phyloP scores from a whole-genome alignment of 176 grass and related monocot species.

The Aegilops sharonensis region DNA sequence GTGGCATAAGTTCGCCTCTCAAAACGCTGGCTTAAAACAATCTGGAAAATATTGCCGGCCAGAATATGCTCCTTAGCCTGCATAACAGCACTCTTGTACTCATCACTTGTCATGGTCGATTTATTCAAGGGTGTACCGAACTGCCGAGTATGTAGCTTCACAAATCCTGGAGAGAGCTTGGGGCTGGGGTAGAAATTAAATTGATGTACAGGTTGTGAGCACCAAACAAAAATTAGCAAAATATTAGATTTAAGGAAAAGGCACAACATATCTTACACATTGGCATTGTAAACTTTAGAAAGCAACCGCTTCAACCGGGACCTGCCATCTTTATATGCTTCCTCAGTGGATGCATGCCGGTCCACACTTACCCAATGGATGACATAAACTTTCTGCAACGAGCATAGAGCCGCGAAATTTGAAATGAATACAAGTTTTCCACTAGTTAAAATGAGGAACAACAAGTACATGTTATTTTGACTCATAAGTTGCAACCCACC shows the following conservation, averaged over 20 bases:
- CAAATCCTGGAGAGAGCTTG: slow-evolving; percentile 68
- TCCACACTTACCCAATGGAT: slow-evolving; percentile 83
- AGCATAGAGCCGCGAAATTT: slow-evolving; percentile 19
- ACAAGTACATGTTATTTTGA: neutral
- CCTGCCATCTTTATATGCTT: slow-evolving; percentile 68
- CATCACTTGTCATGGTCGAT: slow-evolving; percentile 83
- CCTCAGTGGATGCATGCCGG: slow-evolving; percentile 61
- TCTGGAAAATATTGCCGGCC: slow-evolving; percentile 85
- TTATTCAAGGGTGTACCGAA: slow-evolving; percentile 66
- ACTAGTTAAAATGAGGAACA: neutral
- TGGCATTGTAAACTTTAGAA: slow-evolving; percentile 71
- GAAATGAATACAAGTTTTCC: neutral
- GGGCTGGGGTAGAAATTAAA: slow-evolving; percentile 54
- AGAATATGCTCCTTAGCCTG: slow-evolving; percentile 84
- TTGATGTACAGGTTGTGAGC: slow-evolving; percentile 9
- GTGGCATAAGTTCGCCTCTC: slow-evolving; percentile 80
- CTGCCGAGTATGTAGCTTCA: slow-evolving; percentile 62
- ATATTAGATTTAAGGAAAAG: slow-evolving; percentile 1
- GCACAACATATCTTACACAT: slow-evolving; percentile 61
- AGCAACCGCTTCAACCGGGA: slow-evolving; percentile 52
- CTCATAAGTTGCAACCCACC: neutral
- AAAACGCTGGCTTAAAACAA: slow-evolving; percentile 86
- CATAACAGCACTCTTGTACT: slow-evolving; percentile 82
- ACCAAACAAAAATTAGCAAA: neutral
- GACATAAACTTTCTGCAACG: slow-evolving; percentile 72